Base-by-base conservation (phyloP, 345 rosid species). In the Eucalyptus pauciflora region DNA sequence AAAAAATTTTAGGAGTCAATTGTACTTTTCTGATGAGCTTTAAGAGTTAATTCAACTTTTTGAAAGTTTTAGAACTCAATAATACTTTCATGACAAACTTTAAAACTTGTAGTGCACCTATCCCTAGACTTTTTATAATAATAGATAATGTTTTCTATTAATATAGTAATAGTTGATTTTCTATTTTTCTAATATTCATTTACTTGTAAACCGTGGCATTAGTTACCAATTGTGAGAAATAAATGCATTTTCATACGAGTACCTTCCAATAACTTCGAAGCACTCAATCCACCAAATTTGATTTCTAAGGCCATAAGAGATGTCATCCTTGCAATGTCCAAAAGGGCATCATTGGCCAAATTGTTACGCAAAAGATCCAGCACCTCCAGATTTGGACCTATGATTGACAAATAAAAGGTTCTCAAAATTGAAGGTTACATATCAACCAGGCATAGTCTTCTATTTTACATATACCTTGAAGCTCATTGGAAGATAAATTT, bases 41-140 rank as follows among this genome's bases (percentile, higher is more conserved):
- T 52, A 52, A 52, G 9, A 1, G 56, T 17, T 52, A 52, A 52
- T 52, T 52, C 2, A 2, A 52, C 56, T 52, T 52, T 17, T 18
- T 52, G 56, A 52, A 52, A 52, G 24, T 52, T 52, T 52, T 18
- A 52, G 0, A 52, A 52, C 24, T 17, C 0, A 52, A 52, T 7
- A 0, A 0, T 52, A 52, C 0, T 52, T 52, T 51, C 56, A 7
- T 0, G 22, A 17, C 7, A 51, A 43, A 43, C 3, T 43, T 43
- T 43, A 43, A 5, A 45, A 43, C 45, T 43, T 43, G 45, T 43
- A 43, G 45, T 43, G 45, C 45, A 43, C 45, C 45, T 43, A 43
- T 43, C 45, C 45, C 45, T 43, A 43, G 45, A 43, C 54, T 16
- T 51, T 51, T 51, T 16, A 51, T 51, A 51, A 51, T 51, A 51